Evolutionary conservation across 2,329 filamentous ascomycete genomes (phyloP), one percentile per base, ranked within the genome.

Genomic region (Penicillium sp.): DNA sequence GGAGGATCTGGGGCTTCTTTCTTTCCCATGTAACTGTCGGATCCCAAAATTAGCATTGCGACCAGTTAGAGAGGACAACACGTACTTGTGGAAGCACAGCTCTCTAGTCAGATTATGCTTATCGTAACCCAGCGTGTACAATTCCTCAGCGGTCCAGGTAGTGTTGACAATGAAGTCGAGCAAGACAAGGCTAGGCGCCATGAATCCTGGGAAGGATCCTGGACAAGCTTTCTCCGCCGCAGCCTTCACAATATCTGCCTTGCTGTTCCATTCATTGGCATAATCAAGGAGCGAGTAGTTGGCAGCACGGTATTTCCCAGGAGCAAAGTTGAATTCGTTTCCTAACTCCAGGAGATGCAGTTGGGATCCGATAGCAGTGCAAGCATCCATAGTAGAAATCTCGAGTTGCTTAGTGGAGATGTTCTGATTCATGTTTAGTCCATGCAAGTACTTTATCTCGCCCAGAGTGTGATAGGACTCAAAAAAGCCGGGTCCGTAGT

Each of bases 261-360:
- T 58, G 10, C 36, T 6, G 32, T 59, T 58, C 57, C 57, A 60
- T 44, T 61, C 57, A 7, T 47, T 18, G 5, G 50, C 46, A 44
- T 58, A 60, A 16, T 58, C 57, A 7, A 48, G 32, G 13, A 56
- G 14, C 10, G 57, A 53, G n/a, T 53, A 60, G 14, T 57, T 60
- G 3, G 24, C 39, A 4, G 54, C 29, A 11, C 57, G 52, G 22
- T 57, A 58, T 5, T 46, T 41, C 4, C 22, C 40, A 4, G 46
- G 39, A 8, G 41, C 51, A 21, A 54, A 50, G 24, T 61, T 50
- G 32, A 42, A 54, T 24, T 61, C 59, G 38, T 61, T 61, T 9
- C 57, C 57, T 10, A 58, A n/a, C 29, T 61, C 59, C 5, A 48
- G 55, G 1, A 57, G 53, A 5, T 52, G 27, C 9, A 61, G 24